A percentile compares a stretch with the other conserved stretches of the same genome.
Conservation (phyloP, 75 land plant species). For the Sequoiadendron giganteum region DNA sequence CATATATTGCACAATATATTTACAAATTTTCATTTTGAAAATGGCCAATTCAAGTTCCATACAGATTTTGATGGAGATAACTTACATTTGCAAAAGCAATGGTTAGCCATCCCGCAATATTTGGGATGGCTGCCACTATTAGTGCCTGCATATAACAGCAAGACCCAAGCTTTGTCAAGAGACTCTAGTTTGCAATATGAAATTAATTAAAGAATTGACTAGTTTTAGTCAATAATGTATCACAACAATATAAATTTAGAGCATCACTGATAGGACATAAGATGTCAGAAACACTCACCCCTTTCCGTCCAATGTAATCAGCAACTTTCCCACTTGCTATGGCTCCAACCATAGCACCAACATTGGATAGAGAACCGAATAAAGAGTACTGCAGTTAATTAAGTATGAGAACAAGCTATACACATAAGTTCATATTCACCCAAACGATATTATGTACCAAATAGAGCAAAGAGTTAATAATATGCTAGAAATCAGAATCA, state of each 20-base stretch:
- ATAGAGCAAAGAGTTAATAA: not conserved
- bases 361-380: slow-evolving; percentile 86
- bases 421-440: not conserved
- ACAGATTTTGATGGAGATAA: not conserved
- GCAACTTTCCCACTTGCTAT: slow-evolving; percentile 86
- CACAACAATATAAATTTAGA: not conserved
- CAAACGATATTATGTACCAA: not conserved
- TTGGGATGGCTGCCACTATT: slow-evolving; percentile 78
- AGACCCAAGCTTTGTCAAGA: slow-evolving; percentile 11
- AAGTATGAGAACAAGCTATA: not conserved
- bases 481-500: not conserved
- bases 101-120: slow-evolving; percentile 78
- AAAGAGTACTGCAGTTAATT: slow-evolving; percentile 50
- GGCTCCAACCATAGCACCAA: slow-evolving; percentile 96
- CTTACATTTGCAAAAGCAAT: slow-evolving; percentile 78
- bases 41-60: not conserved
- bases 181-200: not conserved
- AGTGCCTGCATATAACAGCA: slow-evolving; percentile 52
- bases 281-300: slow-evolving; percentile 42
- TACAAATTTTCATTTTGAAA: not conserved
- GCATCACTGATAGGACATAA: not conserved
- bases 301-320: slow-evolving; percentile 84
- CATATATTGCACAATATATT: not conserved
- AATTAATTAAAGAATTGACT: not conserved
- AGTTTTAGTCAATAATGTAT: not conserved